A percentile compares a stretch with the other conserved stretches of the same genome.
These are phyloP conservation scores for Aspergillus hortae DNA, from an alignment of 2,329 filamentous ascomycete genomes.

Conservation along the genomic window DNA sequence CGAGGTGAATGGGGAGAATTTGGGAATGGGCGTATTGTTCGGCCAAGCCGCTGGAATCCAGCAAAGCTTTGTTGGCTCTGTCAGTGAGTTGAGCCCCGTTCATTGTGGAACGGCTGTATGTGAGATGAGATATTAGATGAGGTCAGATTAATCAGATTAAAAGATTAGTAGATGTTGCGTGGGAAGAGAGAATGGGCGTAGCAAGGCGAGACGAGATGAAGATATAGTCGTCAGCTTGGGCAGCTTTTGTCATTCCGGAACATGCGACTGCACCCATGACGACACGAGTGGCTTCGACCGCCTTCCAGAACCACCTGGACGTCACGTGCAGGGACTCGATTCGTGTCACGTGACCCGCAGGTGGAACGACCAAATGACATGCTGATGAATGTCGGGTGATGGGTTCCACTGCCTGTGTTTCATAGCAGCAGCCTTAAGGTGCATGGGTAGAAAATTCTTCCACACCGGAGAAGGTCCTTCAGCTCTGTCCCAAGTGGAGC, in stretches of 20 bases:
- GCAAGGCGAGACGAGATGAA: not conserved
- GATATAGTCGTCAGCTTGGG: slow-evolving; percentile 10
- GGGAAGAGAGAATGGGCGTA: not conserved
- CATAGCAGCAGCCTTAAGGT: too few species aligned
- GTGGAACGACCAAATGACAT: too few species aligned
- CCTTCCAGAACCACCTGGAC: slow-evolving; percentile 31
- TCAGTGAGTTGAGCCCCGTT: slow-evolving; percentile 74
- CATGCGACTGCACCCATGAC: slow-evolving; percentile 21
- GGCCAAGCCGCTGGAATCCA: slow-evolving; percentile 82
- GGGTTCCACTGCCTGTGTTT: too few species aligned
- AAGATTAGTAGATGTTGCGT: not conserved
- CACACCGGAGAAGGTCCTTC: too few species aligned
- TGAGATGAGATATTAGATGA: not conserved
- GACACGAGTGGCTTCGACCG: slow-evolving; percentile 30
- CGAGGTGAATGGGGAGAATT: slow-evolving; percentile 84
- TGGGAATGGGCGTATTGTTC: slow-evolving; percentile 90
- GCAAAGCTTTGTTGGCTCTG: slow-evolving; percentile 81
- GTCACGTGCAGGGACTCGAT: not conserved
- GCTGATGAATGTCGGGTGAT: too few species aligned
- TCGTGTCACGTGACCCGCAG: not conserved
- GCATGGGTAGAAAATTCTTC: too few species aligned
- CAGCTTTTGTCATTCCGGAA: slow-evolving; percentile 4
- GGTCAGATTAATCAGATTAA: too few species aligned
- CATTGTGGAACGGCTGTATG: slow-evolving; percentile 27
- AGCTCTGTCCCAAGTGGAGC: too few species aligned